Evolutionary conservation across 1,284 basidiomycete species (phyloP), one percentile per base, ranked within the genome.

Genomic region (Cryptococcus wingfieldii): DNA sequence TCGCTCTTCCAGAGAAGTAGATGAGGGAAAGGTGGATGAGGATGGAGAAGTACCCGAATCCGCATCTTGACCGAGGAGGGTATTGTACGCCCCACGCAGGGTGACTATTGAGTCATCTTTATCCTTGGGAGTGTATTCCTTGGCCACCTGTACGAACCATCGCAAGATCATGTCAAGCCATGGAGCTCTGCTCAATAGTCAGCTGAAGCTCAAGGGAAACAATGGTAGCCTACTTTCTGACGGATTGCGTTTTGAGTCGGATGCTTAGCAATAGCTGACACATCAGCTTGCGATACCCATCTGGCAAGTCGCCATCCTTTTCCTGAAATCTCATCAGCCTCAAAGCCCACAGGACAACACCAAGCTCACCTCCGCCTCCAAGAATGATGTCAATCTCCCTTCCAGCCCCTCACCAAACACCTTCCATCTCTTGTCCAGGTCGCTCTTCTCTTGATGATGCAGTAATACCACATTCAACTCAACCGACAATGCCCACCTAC

Each of bases 401-500:
- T 90, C 88, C 2, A 90, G 68, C 8, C 75, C 72, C 6, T 79
- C 45, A 13, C 45, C 45, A 46, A 46, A 46, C 9, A 16, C 16
- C 19, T 28, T 46, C 45, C 45, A 25, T 16, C 25, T 46, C 25
- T 46, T 46, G 5, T 7, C 41, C 8, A 18, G 12, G 39, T 19
- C 71, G 61, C 54, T 84, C 79, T 64, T 79, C 34, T 56, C 55
- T 13, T 55, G 13, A 1, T 63, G 47, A 5, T 53, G 39, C 10
- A 55, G 50, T 16, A 89, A 67, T 38, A 79, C 76, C 3, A 78
- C 74, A 47, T 87, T 82, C 10, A 90, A 64, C 71, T 89, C 87
- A 13, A 87, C 61, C 47, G 87, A 64, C 16, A 89, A 68, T 2
- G 84, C 80, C 45, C 82, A 81, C 65, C 89, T 85, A 0, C 88